Conservation (phyloP, 345 rosid genomes). For the Aethionema arabicum region DNA sequence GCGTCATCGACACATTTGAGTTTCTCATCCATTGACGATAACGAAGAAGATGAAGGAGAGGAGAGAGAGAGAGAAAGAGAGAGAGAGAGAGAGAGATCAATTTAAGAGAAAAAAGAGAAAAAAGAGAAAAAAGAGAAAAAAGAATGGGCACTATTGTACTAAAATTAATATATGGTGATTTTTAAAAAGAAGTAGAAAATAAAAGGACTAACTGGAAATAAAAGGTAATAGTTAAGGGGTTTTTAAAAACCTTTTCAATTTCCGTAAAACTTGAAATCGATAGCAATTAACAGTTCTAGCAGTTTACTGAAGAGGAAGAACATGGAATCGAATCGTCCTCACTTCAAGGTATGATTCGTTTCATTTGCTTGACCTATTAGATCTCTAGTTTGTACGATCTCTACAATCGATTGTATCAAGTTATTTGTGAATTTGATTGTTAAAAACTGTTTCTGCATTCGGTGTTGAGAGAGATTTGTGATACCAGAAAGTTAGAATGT, state of each 20-base stretch:
- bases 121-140: too few species aligned
- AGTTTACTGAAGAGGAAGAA: conserved; percentile 3
- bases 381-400: neutral
- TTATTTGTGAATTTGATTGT: neutral
- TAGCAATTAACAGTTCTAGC: neutral
- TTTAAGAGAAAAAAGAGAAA: too few species aligned
- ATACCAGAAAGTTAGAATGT: conserved; percentile 1
- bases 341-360: conserved; percentile 47
- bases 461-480: neutral
- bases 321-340: conserved; percentile 49
- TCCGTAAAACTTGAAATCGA: neutral
- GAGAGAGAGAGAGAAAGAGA: neutral
- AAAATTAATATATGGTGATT: too few species aligned
- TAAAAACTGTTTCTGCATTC: conserved; percentile 10
- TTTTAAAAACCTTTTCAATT: too few species aligned
- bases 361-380: neutral
- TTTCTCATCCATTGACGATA: conserved; percentile 23
- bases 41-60: neutral
- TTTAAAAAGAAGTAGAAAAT: too few species aligned
- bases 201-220: too few species aligned
- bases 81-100: too few species aligned
- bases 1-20: neutral
- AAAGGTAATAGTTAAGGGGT: too few species aligned
- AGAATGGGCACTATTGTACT: too few species aligned
- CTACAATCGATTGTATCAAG: neutral